Percentiles rank a stretch among this genome's conserved stretches.
Evolutionary conservation across 352 stramenopile genomes (phyloP).

Genomic region (Pythium sp.): DNA sequence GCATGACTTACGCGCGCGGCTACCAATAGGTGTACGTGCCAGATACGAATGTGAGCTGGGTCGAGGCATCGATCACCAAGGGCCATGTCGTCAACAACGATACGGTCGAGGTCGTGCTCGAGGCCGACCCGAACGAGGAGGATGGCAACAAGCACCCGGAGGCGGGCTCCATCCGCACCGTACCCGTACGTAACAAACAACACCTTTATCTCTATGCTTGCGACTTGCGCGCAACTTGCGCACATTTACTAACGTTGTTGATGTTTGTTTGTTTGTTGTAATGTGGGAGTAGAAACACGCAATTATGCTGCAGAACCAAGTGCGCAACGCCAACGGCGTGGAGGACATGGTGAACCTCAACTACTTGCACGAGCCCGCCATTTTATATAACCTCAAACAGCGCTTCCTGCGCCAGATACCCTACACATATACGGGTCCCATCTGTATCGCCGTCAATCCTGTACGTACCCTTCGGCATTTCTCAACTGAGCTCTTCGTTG

Average conservation of each 20-base stretch:
- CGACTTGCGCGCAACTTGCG: background rate
- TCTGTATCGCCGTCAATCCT: conserved; percentile 97
- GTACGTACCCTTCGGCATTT: conserved; percentile 40
- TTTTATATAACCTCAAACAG: conserved; percentile 90
- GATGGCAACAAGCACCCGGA: conserved; percentile 57
- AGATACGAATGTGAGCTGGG: conserved; percentile 74
- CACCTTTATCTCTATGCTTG: background rate
- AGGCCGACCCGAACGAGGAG: conserved; percentile 69
- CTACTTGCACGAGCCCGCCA: conserved; percentile 90
- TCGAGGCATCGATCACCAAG: conserved; percentile 82
- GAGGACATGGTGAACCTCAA: conserved; percentile 87
- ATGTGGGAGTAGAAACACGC: conserved; percentile 56
- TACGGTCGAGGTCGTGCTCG: conserved; percentile 79
- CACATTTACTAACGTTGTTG: conserved; percentile 5
- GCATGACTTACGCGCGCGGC: conserved; percentile 18
- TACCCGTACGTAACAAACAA: conserved; percentile 29
- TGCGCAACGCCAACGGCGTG: conserved; percentile 51
- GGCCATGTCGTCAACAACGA: conserved; percentile 74
- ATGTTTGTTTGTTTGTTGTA: conserved; percentile 11
- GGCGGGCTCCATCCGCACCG: conserved; percentile 44
- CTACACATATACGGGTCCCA: conserved; percentile 96
- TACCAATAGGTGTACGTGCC: conserved; percentile 75
- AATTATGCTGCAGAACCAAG: conserved; percentile 75
- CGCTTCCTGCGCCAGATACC: conserved; percentile 87
- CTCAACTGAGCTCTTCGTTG: background rate